Conservation (phyloP, 2,329 filamentous ascomycete species). For the Ascochyta viciae-villosae region DNA sequence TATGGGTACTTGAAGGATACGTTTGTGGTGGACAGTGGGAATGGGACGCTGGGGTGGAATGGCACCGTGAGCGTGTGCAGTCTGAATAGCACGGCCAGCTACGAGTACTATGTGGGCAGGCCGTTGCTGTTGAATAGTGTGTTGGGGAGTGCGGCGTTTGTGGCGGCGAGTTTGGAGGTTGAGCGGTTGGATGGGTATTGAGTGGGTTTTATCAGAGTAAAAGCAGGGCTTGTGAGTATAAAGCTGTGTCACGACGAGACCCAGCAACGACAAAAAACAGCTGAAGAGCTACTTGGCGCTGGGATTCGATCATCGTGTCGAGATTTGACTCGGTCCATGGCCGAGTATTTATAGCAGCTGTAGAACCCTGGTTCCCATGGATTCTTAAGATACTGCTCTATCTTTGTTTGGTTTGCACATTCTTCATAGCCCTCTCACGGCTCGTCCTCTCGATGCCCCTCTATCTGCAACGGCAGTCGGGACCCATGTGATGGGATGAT, state of each 20-base stretch:
- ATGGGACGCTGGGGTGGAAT: slow-evolving; percentile 40
- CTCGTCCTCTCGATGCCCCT: no score
- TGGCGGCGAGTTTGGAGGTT: slow-evolving; percentile 32
- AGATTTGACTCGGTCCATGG: no score
- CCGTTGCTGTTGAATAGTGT: slow-evolving; percentile 34
- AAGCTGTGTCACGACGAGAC: no score
- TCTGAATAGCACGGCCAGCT: slow-evolving; percentile 30
- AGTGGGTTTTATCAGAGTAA: not conserved
- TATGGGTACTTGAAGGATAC: slow-evolving; percentile 41
- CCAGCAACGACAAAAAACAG: no score
- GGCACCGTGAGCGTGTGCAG: slow-evolving; percentile 42
- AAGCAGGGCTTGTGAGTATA: no score
- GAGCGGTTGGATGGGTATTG: slow-evolving; percentile 15
- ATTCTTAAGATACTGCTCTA: no score
- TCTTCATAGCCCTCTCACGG: no score
- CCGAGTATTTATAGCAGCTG: no score
- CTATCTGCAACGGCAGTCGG: not conserved
- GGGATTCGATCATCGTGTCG: no score
- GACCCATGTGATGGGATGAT: slow-evolving; percentile 1
- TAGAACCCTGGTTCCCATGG: no score
- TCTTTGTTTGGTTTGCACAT: no score
- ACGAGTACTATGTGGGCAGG: slow-evolving; percentile 26
- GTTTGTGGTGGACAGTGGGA: slow-evolving; percentile 28
- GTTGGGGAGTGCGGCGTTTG: slow-evolving; percentile 42
- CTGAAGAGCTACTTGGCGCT: no score